phyloP scores from a whole-genome alignment of 2,329 filamentous ascomycete species.

The Diaporthe ilicicola region DNA sequence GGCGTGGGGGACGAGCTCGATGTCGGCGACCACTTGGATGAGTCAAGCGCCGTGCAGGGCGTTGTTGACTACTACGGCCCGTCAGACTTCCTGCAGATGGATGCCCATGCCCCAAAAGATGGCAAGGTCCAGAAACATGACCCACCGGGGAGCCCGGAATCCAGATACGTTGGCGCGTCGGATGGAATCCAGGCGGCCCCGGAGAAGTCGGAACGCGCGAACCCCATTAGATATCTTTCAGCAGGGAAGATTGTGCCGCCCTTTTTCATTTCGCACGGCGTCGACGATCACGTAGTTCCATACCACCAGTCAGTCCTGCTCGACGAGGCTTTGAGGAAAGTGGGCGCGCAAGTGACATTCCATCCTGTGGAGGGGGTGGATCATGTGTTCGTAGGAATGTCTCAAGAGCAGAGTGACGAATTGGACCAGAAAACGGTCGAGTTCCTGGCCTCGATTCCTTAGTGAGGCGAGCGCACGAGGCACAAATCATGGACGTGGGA shows the following conservation, averaged over 20 bases:
- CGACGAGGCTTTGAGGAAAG: slow-evolving; percentile 19
- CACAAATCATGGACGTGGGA: not conserved
- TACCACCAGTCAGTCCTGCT: slow-evolving; percentile 27
- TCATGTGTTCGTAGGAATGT: slow-evolving; percentile 27
- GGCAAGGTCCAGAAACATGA: slow-evolving; percentile 26
- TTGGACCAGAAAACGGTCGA: slow-evolving; percentile 29
- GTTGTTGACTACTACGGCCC: slow-evolving; percentile 31
- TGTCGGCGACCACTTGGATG: slow-evolving; percentile 28
- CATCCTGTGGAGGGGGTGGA: slow-evolving; percentile 21
- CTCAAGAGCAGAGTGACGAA: slow-evolving; percentile 25
- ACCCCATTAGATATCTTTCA: slow-evolving; percentile 29
- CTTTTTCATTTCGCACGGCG: slow-evolving; percentile 29
- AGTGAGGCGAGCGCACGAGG: not conserved
- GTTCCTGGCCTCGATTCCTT: slow-evolving; percentile 23
- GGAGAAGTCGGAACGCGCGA: slow-evolving; percentile 28
- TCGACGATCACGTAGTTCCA: slow-evolving; percentile 27
- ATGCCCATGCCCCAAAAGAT: slow-evolving; percentile 8
- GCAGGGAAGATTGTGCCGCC: slow-evolving; percentile 22
- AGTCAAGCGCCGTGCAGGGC: slow-evolving; percentile 28
- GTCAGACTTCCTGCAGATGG: slow-evolving; percentile 32
- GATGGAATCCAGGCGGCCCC: slow-evolving; percentile 24
- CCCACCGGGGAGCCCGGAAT: slow-evolving; percentile 27
- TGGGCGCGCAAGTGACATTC: slow-evolving; percentile 7
- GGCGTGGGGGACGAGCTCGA: slow-evolving; percentile 28
- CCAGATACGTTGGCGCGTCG: slow-evolving; percentile 22